Evolutionary conservation across 2,329 filamentous ascomycete species (phyloP).

Genomic region (Aspergillus ochraceus): DNA sequence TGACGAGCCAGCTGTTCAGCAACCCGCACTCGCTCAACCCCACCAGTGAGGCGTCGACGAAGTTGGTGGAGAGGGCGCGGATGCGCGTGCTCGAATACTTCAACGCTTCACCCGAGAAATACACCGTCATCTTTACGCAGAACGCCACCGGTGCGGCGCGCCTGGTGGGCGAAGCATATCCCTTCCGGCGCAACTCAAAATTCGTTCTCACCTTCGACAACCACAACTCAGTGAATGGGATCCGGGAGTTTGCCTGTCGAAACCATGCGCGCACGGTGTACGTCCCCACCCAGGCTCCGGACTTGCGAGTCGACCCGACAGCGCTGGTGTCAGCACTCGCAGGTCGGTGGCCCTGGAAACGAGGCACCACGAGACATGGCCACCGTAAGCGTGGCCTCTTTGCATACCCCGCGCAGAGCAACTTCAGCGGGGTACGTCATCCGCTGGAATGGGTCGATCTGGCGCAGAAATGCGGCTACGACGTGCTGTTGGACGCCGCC

Average conservation of each 20-base stretch:
- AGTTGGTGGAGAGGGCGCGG: slow-evolving; percentile 8
- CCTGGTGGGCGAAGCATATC: slow-evolving; percentile 9
- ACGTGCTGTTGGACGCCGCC: slow-evolving; percentile 10
- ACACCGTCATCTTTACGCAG: slow-evolving; percentile 11
- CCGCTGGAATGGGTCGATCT: slow-evolving; percentile 8
- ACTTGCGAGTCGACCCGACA: slow-evolving; percentile 5
- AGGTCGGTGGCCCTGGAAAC: neutral
- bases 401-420: slow-evolving; percentile 13
- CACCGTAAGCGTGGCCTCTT: slow-evolving; percentile 9
- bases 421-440: slow-evolving; percentile 12
- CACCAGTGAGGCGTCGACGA: slow-evolving; percentile 9
- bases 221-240: slow-evolving; percentile 13
- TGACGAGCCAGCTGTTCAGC: slow-evolving; percentile 4
- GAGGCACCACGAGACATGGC: neutral
- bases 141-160: slow-evolving; percentile 12
- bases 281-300: slow-evolving; percentile 2
- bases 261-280: slow-evolving; percentile 9
- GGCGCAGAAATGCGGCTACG: slow-evolving; percentile 7
- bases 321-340: neutral
- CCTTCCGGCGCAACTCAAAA: slow-evolving; percentile 2
- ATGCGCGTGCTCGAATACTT: slow-evolving; percentile 4
- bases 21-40: slow-evolving; percentile 11
- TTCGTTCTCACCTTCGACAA: slow-evolving; percentile 10
- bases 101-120: slow-evolving; percentile 7
- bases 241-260: slow-evolving; percentile 8